Base-by-base conservation (phyloP, 2,329 filamentous ascomycete species). In the Capronia americana region DNA sequence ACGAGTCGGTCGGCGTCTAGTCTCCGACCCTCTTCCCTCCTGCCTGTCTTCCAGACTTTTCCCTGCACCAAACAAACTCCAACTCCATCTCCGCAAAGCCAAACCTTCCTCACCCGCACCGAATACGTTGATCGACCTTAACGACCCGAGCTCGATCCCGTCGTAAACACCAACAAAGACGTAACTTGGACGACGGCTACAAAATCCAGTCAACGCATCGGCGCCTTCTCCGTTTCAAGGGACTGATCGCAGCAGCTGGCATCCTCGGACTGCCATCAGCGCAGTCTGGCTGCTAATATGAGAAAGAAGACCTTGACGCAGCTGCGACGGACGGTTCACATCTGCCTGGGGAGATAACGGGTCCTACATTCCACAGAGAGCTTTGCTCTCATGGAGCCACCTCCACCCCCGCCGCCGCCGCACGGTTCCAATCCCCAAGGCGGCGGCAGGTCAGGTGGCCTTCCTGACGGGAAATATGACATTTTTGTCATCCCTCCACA, bases 401-500 rank as follows among this genome's bases (percentile, higher is more conserved):
- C 90, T 34, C 88, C 88, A 69, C 93, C 93, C 70, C 92, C 92
- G 72, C 92, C 91, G 71, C 93, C 93, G 76, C 92, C 92, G 70
- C 93, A 97, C 81, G 92, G 93, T 79, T 85, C 88, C 75, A 90
- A 88, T 72, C 91, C 92, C 57, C 89, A 89, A 77, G 87, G 86
- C 23, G 84, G 87, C 59, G 50, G 56, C 50, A 68, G 67, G 59
- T 84, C 87, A 44, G 82, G 83, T 28, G 90, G 91, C 64, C 83
- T 97, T 56, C 94, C 94, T 2, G 85, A 91, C 1, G 93, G 94
- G 63, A 96, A 95, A 77, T 98, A 97, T 79, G 94, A 98, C 82
- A 96, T 98, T 76, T 97, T 97, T 81, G 90, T 97, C 77, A 93
- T 98, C 74, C 94, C 94, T 7, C 92, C 93, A 55, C 93, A 97